Evolutionary conservation across 2,329 filamentous ascomycete species (phyloP).

Genomic region (Coniochaeta sp.): DNA sequence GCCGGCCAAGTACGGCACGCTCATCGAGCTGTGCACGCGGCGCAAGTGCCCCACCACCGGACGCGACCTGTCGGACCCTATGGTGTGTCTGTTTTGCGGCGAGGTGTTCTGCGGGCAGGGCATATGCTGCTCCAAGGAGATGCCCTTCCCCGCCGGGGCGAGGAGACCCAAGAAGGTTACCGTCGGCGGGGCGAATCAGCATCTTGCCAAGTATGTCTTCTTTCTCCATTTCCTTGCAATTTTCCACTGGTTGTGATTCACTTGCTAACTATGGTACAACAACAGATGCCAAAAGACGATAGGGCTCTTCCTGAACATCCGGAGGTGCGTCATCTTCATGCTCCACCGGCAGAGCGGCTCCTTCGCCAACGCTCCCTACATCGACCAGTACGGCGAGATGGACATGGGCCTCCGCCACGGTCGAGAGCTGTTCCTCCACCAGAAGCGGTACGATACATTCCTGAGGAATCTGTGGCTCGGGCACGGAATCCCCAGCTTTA

Average conservation of each 20-base stretch:
- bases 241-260: not conserved
- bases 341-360: slow-evolving; percentile 76
- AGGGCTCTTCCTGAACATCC: slow-evolving; percentile 93
- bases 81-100: slow-evolving; percentile 89
- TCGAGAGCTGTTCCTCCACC: slow-evolving; percentile 85
- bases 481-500: slow-evolving; percentile 81
- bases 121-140: slow-evolving; percentile 73
- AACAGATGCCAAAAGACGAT: slow-evolving; percentile 77
- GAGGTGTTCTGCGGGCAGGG: slow-evolving; percentile 96
- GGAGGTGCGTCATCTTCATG: slow-evolving; percentile 90
- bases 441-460: slow-evolving; percentile 86
- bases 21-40: slow-evolving; percentile 87
- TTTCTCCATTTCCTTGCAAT: not conserved
- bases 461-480: slow-evolving; percentile 79
- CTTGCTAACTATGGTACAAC: slow-evolving; percentile 16
- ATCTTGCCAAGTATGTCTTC: slow-evolving; percentile 68
- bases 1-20: slow-evolving; percentile 82
- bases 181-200: slow-evolving; percentile 83
- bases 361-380: slow-evolving; percentile 82
- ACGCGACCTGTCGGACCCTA: slow-evolving; percentile 85
- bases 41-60: slow-evolving; percentile 81
- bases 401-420: slow-evolving; percentile 85
- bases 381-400: slow-evolving; percentile 92
- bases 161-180: slow-evolving; percentile 31
- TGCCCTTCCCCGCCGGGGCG: slow-evolving; percentile 22